Base-by-base conservation (phyloP, 2,329 filamentous ascomycete species). In the Chaetomium sp. region DNA sequence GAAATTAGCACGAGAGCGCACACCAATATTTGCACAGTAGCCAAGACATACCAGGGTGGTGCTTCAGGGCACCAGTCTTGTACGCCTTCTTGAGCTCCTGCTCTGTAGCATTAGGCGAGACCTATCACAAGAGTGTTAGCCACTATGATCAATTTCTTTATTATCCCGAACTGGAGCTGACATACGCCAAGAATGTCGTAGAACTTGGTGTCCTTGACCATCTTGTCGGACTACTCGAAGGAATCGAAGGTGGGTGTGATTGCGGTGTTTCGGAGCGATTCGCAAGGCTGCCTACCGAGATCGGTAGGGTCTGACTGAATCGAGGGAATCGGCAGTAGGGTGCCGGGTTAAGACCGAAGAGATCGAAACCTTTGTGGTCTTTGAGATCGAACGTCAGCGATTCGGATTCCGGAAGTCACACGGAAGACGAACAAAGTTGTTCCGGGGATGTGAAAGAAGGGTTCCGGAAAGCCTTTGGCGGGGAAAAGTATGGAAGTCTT, bases 71-170 rank as follows among this genome's bases (percentile, higher is more conserved):
- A 65, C 85, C 84, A 64, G 86, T 84, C 73, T 89, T 91, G 81
- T 94, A 95, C 65, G 86, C 91, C 68, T 91, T 91, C 79, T 94
- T 96, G 63, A 99, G 77, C 74, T 96, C 88, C 64, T 86, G 78
- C 67, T 97, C 92, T 57, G 87, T 87, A 63, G 88, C 89, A 67
- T 81, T 85, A 62, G 89, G 86, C 66, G 87, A 62, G 64, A 95
- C 88, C 89, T 95, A 63, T 43, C 36, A 36, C 41, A 38, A 34
- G 4, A 40, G 5, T 38, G 6, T 51, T 47, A 57, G 54, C 54
- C 61, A 54, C 53, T 48, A 61, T 46, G 33, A 10, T 43, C 35
- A 43, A 43, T 12, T 47, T 46, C 37, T 27, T 40, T 3, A 3
- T n/a, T 45, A 50, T n/a, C 12, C 6, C 12, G 6, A 34, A 34